Conservation (phyloP, 1,139 yeast genomes). For the Magnusiomyces starmeri region DNA sequence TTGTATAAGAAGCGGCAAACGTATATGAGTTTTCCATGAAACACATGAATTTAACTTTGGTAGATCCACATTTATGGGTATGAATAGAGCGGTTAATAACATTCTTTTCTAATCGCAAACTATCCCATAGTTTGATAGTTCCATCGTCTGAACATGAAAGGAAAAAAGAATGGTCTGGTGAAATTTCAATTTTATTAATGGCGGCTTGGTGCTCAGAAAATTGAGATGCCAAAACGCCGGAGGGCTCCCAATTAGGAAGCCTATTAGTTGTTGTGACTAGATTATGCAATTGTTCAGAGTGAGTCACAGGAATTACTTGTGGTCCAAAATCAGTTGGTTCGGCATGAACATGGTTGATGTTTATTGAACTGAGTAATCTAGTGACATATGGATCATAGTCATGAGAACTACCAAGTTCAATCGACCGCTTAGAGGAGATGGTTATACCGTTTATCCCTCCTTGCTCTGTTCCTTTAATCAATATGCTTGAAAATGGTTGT, state of each 20-base stretch:
- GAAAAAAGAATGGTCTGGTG: conserved; percentile 59
- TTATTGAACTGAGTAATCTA: conserved; percentile 47
- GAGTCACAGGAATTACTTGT: conserved; percentile 18
- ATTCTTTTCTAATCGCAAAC: conserved; percentile 54
- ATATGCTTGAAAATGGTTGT: conserved; percentile 12
- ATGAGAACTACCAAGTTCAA: background rate
- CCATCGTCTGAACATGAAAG: conserved; percentile 78
- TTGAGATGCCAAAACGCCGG: conserved; percentile 53
- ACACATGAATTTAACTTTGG: conserved; percentile 29
- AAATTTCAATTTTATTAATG: conserved; percentile 48
- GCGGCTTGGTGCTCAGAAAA: conserved; percentile 48
- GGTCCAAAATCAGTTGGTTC: conserved; percentile 70
- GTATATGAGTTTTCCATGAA: conserved; percentile 59
- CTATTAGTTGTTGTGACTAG: conserved; percentile 6
- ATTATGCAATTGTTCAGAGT: conserved; percentile 13
- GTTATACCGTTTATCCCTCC: background rate
- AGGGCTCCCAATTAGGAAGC: conserved; percentile 24
- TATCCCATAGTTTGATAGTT: conserved; percentile 69
- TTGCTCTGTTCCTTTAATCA: background rate
- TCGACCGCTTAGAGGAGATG: background rate
- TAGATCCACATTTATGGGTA: conserved; percentile 25
- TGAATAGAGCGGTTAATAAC: conserved; percentile 52
- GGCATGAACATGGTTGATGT: conserved; percentile 49
- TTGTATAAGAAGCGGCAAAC: conserved; percentile 59
- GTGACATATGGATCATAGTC: conserved; percentile 63